A percentile compares a stretch with the other conserved stretches of the same genome.
Evolutionary conservation across 2,329 filamentous ascomycete genomes (phyloP).

Genomic region (Xylaria sp.): DNA sequence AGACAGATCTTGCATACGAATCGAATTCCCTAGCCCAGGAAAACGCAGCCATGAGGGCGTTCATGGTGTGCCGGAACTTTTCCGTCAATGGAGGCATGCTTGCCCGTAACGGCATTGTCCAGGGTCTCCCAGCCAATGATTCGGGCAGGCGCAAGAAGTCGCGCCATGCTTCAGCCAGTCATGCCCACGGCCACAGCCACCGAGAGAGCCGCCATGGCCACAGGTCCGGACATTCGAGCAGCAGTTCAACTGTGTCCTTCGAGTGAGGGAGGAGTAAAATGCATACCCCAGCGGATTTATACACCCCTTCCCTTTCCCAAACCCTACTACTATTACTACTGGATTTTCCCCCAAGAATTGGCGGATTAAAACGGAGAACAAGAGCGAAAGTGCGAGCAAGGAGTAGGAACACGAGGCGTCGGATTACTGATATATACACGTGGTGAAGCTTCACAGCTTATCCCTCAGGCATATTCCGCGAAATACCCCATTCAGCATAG

Average conservation of each 20-base stretch:
- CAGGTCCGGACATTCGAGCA: conserved; percentile 69
- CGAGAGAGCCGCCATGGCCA: conserved; percentile 60
- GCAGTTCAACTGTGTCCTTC: conserved; percentile 70
- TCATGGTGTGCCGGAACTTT: conserved; percentile 98
- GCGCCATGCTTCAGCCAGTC: conserved; percentile 59
- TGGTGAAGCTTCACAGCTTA: conserved; percentile 54
- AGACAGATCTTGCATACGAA: conserved; percentile 86
- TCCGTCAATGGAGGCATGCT: conserved; percentile 96
- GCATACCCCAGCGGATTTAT: conserved; percentile 18
- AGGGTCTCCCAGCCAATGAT: conserved; percentile 69
- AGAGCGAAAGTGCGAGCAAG: conserved; percentile 29
- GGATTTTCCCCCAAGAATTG: conserved; percentile 43
- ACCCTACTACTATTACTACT: conserved; percentile 36
- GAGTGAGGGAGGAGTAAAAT: conserved; percentile 55
- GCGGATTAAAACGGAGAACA: conserved; percentile 41
- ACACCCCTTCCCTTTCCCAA: conserved; percentile 21
- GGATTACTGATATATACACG: conserved; percentile 52
- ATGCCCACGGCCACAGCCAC: conserved; percentile 57
- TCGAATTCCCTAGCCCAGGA: conserved; percentile 87
- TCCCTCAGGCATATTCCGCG: conserved; percentile 48
- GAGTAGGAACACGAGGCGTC: conserved; percentile 43
- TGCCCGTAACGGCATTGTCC: conserved; percentile 74
- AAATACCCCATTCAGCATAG: conserved; percentile 49
- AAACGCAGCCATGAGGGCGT: conserved; percentile 93
- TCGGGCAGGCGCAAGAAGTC: conserved; percentile 65